These are phyloP conservation scores for Claviceps pazoutovae DNA, from an alignment of 2,329 filamentous ascomycete species.

Conservation along the genomic window DNA sequence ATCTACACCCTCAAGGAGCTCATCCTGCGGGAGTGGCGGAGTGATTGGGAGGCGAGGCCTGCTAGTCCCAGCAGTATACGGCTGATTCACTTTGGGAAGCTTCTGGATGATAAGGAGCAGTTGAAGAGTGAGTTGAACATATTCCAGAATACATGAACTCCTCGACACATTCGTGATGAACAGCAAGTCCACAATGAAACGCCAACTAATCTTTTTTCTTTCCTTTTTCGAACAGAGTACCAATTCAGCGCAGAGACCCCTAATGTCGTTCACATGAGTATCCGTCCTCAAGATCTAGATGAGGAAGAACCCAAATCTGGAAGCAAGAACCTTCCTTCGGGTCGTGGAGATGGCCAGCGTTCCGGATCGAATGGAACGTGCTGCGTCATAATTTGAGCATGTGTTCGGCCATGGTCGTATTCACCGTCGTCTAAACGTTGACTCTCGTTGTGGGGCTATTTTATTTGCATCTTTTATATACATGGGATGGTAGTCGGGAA, in stretches of 20 bases:
- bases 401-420: neutral
- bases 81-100: slow-evolving; percentile 79
- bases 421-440: too few relatives aligned
- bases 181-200: too few relatives aligned
- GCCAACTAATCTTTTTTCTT: too few relatives aligned
- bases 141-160: neutral
- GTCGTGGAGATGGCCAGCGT: slow-evolving; percentile 25
- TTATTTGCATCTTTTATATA: too few relatives aligned
- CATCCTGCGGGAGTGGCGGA: slow-evolving; percentile 84
- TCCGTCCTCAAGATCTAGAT: slow-evolving; percentile 75
- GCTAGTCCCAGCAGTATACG: slow-evolving; percentile 80
- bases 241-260: slow-evolving; percentile 59
- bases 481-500: too few relatives aligned
- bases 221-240: slow-evolving; percentile 44
- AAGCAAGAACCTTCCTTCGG: slow-evolving; percentile 34
- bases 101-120: slow-evolving; percentile 77
- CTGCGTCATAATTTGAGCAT: slow-evolving; percentile 37
- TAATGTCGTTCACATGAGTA: slow-evolving; percentile 90
- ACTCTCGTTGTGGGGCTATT: too few relatives aligned
- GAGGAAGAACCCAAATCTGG: slow-evolving; percentile 62
- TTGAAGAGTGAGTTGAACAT: slow-evolving; percentile 54
- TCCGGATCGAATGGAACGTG: slow-evolving; percentile 28
- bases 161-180: too few relatives aligned
- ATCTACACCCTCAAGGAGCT: slow-evolving; percentile 90
- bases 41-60: slow-evolving; percentile 80